Percentiles rank a stretch among this genome's conserved stretches.
Conservation (phyloP, 2,329 filamentous ascomycete genomes). For the Rasamsonia emersonii region DNA sequence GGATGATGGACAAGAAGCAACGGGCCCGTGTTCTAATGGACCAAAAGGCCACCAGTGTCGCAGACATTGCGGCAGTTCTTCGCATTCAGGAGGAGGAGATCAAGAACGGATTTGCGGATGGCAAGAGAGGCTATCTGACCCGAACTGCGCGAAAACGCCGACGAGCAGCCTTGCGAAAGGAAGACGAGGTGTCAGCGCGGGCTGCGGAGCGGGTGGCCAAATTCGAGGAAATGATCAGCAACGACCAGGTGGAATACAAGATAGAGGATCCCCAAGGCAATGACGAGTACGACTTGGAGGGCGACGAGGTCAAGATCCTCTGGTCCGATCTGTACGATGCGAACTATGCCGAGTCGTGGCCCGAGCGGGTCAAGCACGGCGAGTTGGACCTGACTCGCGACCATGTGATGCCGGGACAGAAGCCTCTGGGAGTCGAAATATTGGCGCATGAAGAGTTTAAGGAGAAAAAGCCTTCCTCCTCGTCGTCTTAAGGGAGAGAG, state of each 20-base stretch:
- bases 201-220: slow-evolving; percentile 17
- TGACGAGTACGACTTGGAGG: slow-evolving; percentile 17
- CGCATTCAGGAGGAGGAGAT: slow-evolving; percentile 37
- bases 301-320: slow-evolving; percentile 33
- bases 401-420: slow-evolving; percentile 28
- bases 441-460: slow-evolving; percentile 15
- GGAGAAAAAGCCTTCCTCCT: slow-evolving; percentile 3
- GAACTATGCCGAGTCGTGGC: slow-evolving; percentile 34
- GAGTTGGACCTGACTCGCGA: slow-evolving; percentile 28
- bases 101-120: slow-evolving; percentile 20
- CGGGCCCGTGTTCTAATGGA: slow-evolving; percentile 51
- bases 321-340: slow-evolving; percentile 40
- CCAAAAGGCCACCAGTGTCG: slow-evolving; percentile 55
- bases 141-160: slow-evolving; percentile 22
- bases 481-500: slow-evolving; percentile 18
- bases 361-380: slow-evolving; percentile 34
- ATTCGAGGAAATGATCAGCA: slow-evolving; percentile 14
- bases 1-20: slow-evolving; percentile 39
- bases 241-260: slow-evolving; percentile 16
- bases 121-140: slow-evolving; percentile 24
- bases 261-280: slow-evolving; percentile 18
- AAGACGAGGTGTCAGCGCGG: slow-evolving; percentile 15
- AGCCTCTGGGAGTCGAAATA: slow-evolving; percentile 14
- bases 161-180: slow-evolving; percentile 18
- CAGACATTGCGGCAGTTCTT: slow-evolving; percentile 52